phyloP scores from a whole-genome alignment of 495 filamentous ascomycete genomes.

The Apiosordaria backusii region DNA sequence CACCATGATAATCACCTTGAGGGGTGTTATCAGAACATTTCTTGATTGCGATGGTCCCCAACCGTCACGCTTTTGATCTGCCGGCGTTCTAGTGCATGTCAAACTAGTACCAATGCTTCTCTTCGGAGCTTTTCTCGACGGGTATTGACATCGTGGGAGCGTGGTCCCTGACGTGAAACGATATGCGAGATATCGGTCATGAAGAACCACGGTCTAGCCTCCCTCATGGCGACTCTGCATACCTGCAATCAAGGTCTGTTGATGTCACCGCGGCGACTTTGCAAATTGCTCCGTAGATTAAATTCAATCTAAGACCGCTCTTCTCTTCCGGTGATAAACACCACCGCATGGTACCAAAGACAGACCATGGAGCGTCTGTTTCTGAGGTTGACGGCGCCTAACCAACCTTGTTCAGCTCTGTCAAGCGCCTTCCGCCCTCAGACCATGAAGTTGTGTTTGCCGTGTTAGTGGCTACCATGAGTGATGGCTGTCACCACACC shows the following conservation, averaged over 20 bases:
- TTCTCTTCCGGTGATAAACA: conserved; percentile 30
- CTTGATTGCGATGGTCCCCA: conserved; percentile 3
- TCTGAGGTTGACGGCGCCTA: conserved; percentile 23
- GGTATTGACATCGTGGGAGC: neutral
- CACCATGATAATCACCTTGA: neutral
- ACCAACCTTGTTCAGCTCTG: conserved; percentile 15
- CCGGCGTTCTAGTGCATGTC: conserved; percentile 2
- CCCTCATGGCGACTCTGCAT: neutral
- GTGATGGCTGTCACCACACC: conserved; percentile 7
- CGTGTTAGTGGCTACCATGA: neutral
- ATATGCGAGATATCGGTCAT: neutral
- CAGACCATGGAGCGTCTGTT: conserved; percentile 11
- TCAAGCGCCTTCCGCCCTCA: conserved; percentile 12
- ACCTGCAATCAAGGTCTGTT: conserved; percentile 3
- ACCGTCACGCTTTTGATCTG: conserved; percentile 1
- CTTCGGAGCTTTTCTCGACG: neutral
- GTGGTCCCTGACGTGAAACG: conserved; percentile 1
- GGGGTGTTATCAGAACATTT: neutral
- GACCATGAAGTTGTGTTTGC: neutral
- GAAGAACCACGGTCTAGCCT: conserved; percentile 7
- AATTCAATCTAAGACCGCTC: conserved; percentile 27
- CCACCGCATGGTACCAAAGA: conserved; percentile 7
- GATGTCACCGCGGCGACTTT: conserved; percentile 16
- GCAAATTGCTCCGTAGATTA: conserved; percentile 30
- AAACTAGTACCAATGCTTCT: neutral